A percentile compares a stretch with the other conserved stretches of the same genome.
Conservation (phyloP, 257 asterid species). For the Gynochthodes officinalis region DNA sequence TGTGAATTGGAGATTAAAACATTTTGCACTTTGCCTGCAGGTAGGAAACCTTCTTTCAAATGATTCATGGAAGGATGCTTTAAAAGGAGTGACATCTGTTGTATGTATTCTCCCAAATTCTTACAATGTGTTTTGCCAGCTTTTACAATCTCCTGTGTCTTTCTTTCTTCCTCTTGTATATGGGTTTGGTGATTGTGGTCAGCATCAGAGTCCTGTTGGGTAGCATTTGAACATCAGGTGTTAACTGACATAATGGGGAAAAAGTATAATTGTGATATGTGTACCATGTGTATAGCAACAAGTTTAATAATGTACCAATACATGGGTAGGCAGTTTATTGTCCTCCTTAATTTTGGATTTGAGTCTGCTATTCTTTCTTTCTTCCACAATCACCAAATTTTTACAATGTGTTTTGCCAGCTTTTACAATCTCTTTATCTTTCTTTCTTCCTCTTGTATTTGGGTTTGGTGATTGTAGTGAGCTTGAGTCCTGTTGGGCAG, state of each 20-base stretch:
- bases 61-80: constrained; percentile 85
- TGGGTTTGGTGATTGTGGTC: background rate
- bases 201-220: background rate
- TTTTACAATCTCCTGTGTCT: background rate
- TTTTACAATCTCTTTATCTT: too few relatives aligned
- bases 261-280: background rate
- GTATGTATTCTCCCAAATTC: constrained; percentile 43
- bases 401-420: too few relatives aligned
- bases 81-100: constrained; percentile 89
- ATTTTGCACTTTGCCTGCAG: constrained; percentile 24
- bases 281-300: too few relatives aligned
- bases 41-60: constrained; percentile 77
- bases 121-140: background rate
- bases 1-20: background rate
- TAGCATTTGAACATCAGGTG: background rate
- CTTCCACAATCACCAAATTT: too few relatives aligned
- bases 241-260: background rate
- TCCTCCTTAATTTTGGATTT: too few relatives aligned
- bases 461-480: too few relatives aligned
- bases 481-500: too few relatives aligned
- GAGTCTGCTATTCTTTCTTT: too few relatives aligned
- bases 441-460: too few relatives aligned
- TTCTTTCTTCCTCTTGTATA: background rate
- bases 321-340: too few relatives aligned
- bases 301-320: too few relatives aligned